Conservation (phyloP, 1,284 basidiomycete species). For the Tilletia horrida region DNA sequence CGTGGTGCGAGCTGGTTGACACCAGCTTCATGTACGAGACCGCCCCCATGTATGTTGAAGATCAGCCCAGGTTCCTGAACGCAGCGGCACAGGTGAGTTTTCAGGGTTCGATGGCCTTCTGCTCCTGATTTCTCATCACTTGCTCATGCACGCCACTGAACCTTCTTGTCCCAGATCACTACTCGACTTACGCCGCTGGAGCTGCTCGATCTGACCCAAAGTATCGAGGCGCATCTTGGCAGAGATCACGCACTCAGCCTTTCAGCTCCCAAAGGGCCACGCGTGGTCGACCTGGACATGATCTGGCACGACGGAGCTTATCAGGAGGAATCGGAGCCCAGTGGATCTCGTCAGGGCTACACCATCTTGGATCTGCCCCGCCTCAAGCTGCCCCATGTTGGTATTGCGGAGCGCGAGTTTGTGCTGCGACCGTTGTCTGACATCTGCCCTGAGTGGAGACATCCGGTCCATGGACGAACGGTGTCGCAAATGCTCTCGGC, state of each 20-base stretch:
- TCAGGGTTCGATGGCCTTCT: slow-evolving; percentile 58
- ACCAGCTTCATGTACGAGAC: slow-evolving; percentile 93
- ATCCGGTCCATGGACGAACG: slow-evolving; percentile 44
- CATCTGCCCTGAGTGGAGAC: slow-evolving; percentile 53
- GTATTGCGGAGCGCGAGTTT: slow-evolving; percentile 80
- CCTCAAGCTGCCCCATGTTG: slow-evolving; percentile 78
- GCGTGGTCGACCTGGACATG: slow-evolving; percentile 87
- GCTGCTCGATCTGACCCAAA: slow-evolving; percentile 70
- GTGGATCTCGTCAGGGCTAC: neutral
- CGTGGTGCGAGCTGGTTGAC: slow-evolving; percentile 60
- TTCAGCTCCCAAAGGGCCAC: slow-evolving; percentile 74
- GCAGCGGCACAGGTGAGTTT: slow-evolving; percentile 62
- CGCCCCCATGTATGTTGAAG: slow-evolving; percentile 87
- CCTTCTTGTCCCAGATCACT: slow-evolving; percentile 61
- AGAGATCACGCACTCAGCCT: slow-evolving; percentile 65
- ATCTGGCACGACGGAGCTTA: slow-evolving; percentile 71
- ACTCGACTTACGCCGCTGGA: slow-evolving; percentile 68
- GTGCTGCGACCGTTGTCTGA: slow-evolving; percentile 83
- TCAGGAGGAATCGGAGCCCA: slow-evolving; percentile 58
- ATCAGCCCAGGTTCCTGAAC: slow-evolving; percentile 87
- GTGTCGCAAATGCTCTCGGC: slow-evolving; percentile 42
- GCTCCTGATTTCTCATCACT: neutral
- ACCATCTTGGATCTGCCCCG: slow-evolving; percentile 58
- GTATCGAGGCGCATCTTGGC: slow-evolving; percentile 72
- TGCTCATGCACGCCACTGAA: neutral